phyloP scores from a whole-genome alignment of 305 asterid species.

The Solanum hybrid region DNA sequence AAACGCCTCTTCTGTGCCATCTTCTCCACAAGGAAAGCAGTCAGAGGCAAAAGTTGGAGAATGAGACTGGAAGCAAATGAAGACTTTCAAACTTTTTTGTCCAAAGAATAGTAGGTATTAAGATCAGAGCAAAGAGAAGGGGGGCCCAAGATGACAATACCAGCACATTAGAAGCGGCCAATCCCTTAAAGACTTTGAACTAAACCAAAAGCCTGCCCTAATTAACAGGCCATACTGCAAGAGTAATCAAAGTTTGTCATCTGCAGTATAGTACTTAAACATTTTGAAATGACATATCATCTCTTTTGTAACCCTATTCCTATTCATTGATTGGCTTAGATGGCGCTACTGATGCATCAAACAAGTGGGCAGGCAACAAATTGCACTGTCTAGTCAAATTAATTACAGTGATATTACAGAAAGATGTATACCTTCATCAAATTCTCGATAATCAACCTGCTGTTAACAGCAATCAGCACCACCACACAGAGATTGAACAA shows the following conservation, averaged over 20 bases:
- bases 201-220: conserved; percentile 79
- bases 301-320: not conserved
- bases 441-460: conserved; percentile 95
- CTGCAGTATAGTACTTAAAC: not conserved
- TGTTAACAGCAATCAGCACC: conserved; percentile 96
- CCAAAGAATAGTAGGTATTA: not conserved
- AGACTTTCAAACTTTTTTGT: not conserved
- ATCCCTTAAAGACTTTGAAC: conserved; percentile 76
- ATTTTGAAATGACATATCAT: not conserved
- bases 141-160: conserved; percentile 29
- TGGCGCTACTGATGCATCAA: not conserved
- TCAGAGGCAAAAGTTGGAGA: conserved; percentile 69
- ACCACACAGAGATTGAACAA: conserved; percentile 97
- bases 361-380: not conserved
- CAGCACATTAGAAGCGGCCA: conserved; percentile 99
- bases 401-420: not conserved
- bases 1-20: conserved; percentile 43
- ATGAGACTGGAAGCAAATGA: conserved; percentile 53
- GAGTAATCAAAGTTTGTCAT: conserved; percentile 13
- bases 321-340: not conserved
- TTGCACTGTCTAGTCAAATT: not conserved
- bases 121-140: not conserved
- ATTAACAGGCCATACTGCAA: conserved; percentile 95
- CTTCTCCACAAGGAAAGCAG: conserved; percentile 81
- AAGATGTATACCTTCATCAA: conserved; percentile 77